These are phyloP conservation scores for Synchytrium microbalum DNA, from an alignment of 371 early-diverging fungal genomes.

Conservation along the genomic window DNA sequence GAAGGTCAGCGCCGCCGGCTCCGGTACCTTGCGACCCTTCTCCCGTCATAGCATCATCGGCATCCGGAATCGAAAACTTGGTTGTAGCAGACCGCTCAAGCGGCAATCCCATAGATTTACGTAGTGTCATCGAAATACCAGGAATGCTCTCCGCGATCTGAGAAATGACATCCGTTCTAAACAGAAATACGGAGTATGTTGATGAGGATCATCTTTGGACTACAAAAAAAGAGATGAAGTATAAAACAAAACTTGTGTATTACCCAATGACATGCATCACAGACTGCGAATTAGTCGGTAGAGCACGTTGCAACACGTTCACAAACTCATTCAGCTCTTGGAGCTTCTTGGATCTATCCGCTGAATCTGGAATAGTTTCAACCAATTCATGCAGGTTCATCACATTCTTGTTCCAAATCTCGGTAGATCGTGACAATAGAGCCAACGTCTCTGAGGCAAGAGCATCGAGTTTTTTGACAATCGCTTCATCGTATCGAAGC, in stretches of 20 bases:
- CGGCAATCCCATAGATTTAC: neutral
- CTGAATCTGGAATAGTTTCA: neutral
- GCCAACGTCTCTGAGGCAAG: neutral
- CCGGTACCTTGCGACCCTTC: no score
- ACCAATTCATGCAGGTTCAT: neutral
- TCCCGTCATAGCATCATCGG: neutral
- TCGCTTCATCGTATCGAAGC: neutral
- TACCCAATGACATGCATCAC: neutral
- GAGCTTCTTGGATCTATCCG: neutral
- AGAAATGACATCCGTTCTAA: neutral
- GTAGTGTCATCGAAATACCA: neutral
- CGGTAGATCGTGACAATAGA: neutral
- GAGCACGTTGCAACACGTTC: neutral
- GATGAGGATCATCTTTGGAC: neutral
- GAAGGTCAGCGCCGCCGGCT: no score
- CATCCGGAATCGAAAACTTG: neutral
- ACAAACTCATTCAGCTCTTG: neutral
- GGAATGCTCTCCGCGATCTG: neutral
- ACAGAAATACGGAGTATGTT: neutral
- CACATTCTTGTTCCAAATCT: neutral
- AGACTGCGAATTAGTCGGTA: neutral
- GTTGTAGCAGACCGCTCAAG: neutral
- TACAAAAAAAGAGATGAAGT: neutral
- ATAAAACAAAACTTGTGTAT: neutral
- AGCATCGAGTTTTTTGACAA: neutral